Evolutionary conservation across 345 rosid genomes (phyloP).

Genomic region (Heritiera fomes): DNA sequence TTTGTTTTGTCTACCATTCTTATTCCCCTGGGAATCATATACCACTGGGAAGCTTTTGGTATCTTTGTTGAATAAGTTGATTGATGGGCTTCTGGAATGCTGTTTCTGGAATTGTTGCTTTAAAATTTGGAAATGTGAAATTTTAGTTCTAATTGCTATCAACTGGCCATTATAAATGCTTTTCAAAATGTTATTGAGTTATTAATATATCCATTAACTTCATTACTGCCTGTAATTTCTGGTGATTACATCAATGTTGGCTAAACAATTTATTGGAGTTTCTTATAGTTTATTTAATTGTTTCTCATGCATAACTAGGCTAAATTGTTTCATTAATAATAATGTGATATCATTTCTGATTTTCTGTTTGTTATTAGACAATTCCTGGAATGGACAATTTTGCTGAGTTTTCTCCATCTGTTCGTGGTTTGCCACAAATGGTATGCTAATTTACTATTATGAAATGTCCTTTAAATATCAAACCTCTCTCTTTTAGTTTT

Average conservation of each 20-base stretch:
- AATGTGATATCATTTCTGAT: not conserved
- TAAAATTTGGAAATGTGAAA: not conserved
- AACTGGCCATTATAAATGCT: not conserved
- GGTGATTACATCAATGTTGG: not conserved
- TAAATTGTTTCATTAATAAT: not conserved
- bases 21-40: not conserved
- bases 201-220: not conserved
- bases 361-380: too few species aligned
- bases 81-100: not conserved
- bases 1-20: not conserved
- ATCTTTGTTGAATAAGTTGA: not conserved
- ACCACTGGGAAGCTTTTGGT: not conserved
- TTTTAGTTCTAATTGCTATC: not conserved
- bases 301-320: not conserved
- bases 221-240: not conserved
- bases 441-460: too few species aligned
- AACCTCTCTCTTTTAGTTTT: not conserved
- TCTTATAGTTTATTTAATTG: not conserved
- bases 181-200: not conserved
- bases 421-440: too few species aligned
- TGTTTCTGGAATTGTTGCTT: not conserved
- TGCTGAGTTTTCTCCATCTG: too few species aligned
- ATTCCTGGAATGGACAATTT: too few species aligned
- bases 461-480: not conserved
- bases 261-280: not conserved